These are phyloP conservation scores for Penicillium cinerascens DNA, from an alignment of 495 filamentous ascomycete genomes.

Conservation along the genomic window DNA sequence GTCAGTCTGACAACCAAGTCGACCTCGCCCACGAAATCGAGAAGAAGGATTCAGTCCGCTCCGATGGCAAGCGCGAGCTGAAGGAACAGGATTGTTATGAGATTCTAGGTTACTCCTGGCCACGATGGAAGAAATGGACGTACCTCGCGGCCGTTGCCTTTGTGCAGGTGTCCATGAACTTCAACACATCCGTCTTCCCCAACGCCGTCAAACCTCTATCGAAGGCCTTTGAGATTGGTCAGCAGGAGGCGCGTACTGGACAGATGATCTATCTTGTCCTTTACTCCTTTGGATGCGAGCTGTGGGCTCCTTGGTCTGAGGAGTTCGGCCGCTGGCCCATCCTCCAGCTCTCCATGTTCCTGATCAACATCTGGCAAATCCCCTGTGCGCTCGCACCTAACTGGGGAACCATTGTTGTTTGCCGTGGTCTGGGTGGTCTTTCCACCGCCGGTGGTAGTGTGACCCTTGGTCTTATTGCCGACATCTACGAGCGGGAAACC, in stretches of 20 bases:
- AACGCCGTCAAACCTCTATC: conserved; percentile 52
- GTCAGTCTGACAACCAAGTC: background rate
- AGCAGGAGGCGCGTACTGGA: conserved; percentile 59
- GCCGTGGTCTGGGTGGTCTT: conserved; percentile 50
- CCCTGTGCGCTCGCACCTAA: conserved; percentile 67
- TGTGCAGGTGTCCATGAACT: conserved; percentile 80
- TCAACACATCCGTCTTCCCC: conserved; percentile 43
- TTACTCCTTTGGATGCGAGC: conserved; percentile 75
- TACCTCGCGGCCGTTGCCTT: conserved; percentile 67
- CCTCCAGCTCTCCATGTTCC: conserved; percentile 61
- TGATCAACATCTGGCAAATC: conserved; percentile 73
- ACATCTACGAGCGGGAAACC: conserved; percentile 66
- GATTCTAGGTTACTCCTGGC: conserved; percentile 61
- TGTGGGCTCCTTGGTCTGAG: conserved; percentile 80
- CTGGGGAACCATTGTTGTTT: conserved; percentile 60
- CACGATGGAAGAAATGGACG: conserved; percentile 68
- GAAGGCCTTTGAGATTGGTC: conserved; percentile 57
- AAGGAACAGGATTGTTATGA: conserved; percentile 61
- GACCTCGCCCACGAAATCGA: background rate
- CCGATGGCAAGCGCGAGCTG: conserved; percentile 55
- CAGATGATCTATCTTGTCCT: conserved; percentile 67
- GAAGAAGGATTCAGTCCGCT: conserved; percentile 3
- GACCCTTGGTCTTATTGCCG: conserved; percentile 74
- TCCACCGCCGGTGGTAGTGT: conserved; percentile 75
- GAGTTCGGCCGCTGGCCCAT: conserved; percentile 70